phyloP scores from a whole-genome alignment of 2,329 filamentous ascomycete genomes.

The Tolypocladium cylindrosporum region DNA sequence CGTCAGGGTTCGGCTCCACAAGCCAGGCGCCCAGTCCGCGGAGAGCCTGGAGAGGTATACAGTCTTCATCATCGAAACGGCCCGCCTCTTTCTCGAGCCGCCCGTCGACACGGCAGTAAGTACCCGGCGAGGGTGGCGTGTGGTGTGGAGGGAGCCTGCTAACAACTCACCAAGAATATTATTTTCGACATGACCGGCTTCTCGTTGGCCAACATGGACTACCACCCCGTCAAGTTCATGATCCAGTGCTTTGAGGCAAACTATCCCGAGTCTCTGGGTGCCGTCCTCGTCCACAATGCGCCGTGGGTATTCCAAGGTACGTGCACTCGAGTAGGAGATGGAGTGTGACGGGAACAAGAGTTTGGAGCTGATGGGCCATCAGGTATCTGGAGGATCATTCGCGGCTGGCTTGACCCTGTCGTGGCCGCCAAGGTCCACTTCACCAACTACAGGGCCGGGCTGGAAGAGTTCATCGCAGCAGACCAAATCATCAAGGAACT shows the following conservation, averaged over 20 bases:
- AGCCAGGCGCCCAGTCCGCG: slow-evolving; percentile 70
- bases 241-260: slow-evolving; percentile 99
- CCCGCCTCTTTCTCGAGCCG: slow-evolving; percentile 67
- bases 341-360: neutral
- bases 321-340: neutral
- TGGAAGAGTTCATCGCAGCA: slow-evolving; percentile 65
- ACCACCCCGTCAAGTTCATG: slow-evolving; percentile 96
- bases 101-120: slow-evolving; percentile 88
- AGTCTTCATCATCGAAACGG: slow-evolving; percentile 88
- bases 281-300: slow-evolving; percentile 87
- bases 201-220: slow-evolving; percentile 95
- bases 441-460: slow-evolving; percentile 69
- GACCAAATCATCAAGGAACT: slow-evolving; percentile 70
- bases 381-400: slow-evolving; percentile 95
- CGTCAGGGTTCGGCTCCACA: slow-evolving; percentile 75
- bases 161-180: slow-evolving; percentile 51
- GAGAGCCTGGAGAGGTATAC: slow-evolving; percentile 80
- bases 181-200: slow-evolving; percentile 96
- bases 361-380: neutral
- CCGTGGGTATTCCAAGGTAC: slow-evolving; percentile 92
- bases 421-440: slow-evolving; percentile 93
- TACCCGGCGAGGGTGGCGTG: slow-evolving; percentile 12
- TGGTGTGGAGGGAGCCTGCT: neutral
- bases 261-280: slow-evolving; percentile 85
- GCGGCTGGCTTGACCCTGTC: slow-evolving; percentile 92